Evolutionary conservation across 345 rosid species (phyloP), one percentile per base, ranked within the genome.

Genomic region (Noccaea caerulescens): DNA sequence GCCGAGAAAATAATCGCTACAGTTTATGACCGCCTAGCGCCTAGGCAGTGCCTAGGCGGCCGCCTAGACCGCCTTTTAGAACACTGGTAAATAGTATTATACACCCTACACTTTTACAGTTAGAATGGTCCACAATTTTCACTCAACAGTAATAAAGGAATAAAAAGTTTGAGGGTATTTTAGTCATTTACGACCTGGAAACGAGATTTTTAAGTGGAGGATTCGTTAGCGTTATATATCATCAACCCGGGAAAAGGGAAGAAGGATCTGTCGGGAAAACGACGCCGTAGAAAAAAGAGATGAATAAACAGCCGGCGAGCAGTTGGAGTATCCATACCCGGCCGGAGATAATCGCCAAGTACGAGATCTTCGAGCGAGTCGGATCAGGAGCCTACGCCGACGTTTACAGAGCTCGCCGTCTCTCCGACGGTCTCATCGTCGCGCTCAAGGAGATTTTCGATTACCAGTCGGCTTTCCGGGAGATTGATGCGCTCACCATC

Each of bases 321-420:
- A 94, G 99, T 79, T 91, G 98, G 98, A 91, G 99, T 84, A 94
- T 94, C 85, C 90, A 91, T 76, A 87, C 88, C 66, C 95, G 98
- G 7, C 77, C 83, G 56, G 96, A 91, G 79, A 86, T 94, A 60
- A 83, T 82, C 54, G 84, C 97, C 64, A 92, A 87, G 84, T 94
- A 89, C 83, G 77, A 85, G 78, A 86, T 91, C 85, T 80, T 87
- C 46, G 98, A 88, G 79, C 87, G 85, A 44, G 86, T 94, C 32
- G 98, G 98, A 39, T 83, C 97, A 58, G 98, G 99, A 27, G 86
- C 96, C 6, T 89, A 94, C 84, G 85, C 99, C 68, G 98, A 94
- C 71, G 97, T 94, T 8, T 94, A 87, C 84, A 82, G 80, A 55
- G 98, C 83, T 23, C 90, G 95, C 4, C 90, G 98, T 25, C 78